Base-by-base conservation (phyloP, 306 rosid species). In the Vigna unguiculata region DNA sequence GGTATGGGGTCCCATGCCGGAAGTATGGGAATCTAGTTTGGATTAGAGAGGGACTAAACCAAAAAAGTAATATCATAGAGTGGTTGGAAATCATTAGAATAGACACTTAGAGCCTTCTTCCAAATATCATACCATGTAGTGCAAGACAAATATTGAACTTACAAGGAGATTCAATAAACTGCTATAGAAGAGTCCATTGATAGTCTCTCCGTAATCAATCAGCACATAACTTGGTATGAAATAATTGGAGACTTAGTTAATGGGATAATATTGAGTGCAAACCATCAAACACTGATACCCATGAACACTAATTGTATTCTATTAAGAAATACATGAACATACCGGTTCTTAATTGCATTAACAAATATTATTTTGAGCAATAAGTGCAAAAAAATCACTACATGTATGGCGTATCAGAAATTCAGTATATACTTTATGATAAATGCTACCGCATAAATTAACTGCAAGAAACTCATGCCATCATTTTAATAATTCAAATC, bases 401-500 rank as follows among this genome's bases (percentile, higher is more conserved):
- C 8, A 2, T 6, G 1, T 49, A 7, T 49, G 22, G n/a, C n/a
- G 55, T 49, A 9, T 52, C 24, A 41, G 4, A 12, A 10, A 41
- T 10, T 41, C 15, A 51, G 57, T 10, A 49, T 15, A 51, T 51
- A 17, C 24, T 51, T 51, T 0, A 49, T 34, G 17, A 51, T 12
- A 51, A 51, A 51, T 2, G 19, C 19, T 51, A 51, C 22, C 22
- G 7, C 11, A 17, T 22, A 54, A 40, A 32, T 65, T 48, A 78
- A 64, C 36, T 2, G 41, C 41, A 48, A 2, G 34, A 82, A 47
- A 65, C 52, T 22, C 19, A 12, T 19, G 32, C 69, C 47, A 69
- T 20, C 20, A 82, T 65, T 63, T 71, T 72, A 24, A 60, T 77
- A 34, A 17, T 49, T 68, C 63, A 24, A 62, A 69, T 58, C 65